Base-by-base conservation (phyloP, 2,329 filamentous ascomycete species). In the Alternaria viburni region DNA sequence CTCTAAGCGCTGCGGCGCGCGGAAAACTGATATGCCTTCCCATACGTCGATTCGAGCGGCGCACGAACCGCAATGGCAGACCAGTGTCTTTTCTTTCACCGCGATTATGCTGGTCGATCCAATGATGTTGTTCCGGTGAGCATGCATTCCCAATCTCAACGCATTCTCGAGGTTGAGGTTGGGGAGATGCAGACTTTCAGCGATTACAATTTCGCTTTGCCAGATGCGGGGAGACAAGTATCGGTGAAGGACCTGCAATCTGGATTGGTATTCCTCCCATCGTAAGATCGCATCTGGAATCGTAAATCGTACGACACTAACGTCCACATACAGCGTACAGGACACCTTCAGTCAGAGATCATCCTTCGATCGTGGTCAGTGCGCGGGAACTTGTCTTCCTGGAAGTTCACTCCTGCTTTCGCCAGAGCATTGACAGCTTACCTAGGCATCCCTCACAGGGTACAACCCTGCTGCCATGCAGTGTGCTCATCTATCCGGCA, bases 1-100 rank as follows among this genome's bases (percentile, higher is more conserved):
- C 26, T 54, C 17, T 49, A 64, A 61, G 58, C 62, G 62, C 62
- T 51, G 49, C 21, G 58, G 62, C 49, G 58, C 51, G 30, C 41
- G 26, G 59, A 44, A 36, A 57, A 44, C n/a, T 52, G 44, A 46
- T 25, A 58, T 15, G 17, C 17, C 41, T 41, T 23, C 47, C 25
- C 12, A 52, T 32, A 52, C 45, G 45, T 32, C n/a, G 17, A 26
- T 17, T 7, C 32, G 3, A 19, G 23, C 52, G n/a, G 36, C 46
- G 6, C n/a, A 11, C 26, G 19, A 23, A 17, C 19, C 19, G 12
- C 19, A n/a, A 41, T 23, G 10, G 21, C 11, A 50, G 7, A n/a
- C 6, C 26, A 30, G 36, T 21, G 17, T 45, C 19, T 23, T 47
- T 13, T 15, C 17, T 10, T 61, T 50, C 23, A 30, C 52, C 5